phyloP scores from a whole-genome alignment of 1,284 basidiomycete genomes.

The Sparassis latifolia region DNA sequence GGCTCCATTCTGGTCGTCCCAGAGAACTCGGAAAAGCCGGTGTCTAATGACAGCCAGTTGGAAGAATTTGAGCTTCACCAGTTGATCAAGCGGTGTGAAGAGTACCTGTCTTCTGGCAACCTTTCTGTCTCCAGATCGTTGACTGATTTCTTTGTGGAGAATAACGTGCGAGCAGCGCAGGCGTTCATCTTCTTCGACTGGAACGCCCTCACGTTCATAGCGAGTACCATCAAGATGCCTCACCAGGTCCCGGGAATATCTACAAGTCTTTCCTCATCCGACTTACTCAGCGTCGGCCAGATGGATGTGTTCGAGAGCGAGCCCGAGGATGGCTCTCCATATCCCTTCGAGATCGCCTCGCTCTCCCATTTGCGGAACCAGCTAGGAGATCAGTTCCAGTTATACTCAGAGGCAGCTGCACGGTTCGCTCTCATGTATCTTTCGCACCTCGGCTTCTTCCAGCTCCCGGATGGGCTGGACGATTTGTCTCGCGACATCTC shows the following conservation, averaged over 20 bases:
- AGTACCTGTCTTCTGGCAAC: slow-evolving; percentile 36
- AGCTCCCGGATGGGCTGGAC: slow-evolving; percentile 33
- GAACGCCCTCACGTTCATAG: slow-evolving; percentile 54
- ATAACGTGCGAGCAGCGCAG: slow-evolving; percentile 30
- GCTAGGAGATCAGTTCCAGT: slow-evolving; percentile 53
- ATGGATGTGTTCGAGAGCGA: slow-evolving; percentile 4
- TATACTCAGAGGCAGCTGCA: slow-evolving; percentile 48
- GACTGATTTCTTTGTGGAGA: slow-evolving; percentile 48
- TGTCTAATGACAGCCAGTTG: slow-evolving; percentile 25
- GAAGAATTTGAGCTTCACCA: slow-evolving; percentile 57
- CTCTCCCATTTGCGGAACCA: slow-evolving; percentile 53
- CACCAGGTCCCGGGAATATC: slow-evolving; percentile 14
- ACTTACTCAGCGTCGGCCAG: slow-evolving; percentile 39
- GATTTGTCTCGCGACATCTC: slow-evolving; percentile 30
- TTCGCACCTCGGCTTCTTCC: slow-evolving; percentile 54
- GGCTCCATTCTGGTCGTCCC: slow-evolving; percentile 51
- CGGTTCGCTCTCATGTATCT: slow-evolving; percentile 53
- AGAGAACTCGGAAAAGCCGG: slow-evolving; percentile 22
- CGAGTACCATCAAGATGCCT: slow-evolving; percentile 49
- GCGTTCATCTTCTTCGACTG: slow-evolving; percentile 59
- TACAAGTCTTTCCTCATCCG: slow-evolving; percentile 26
- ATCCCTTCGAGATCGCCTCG: slow-evolving; percentile 53
- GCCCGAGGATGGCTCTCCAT: slow-evolving; percentile 24
- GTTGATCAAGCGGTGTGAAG: slow-evolving; percentile 44
- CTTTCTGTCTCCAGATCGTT: slow-evolving; percentile 39